Percentiles rank a stretch among this genome's conserved stretches.
Evolutionary conservation across 2,329 filamentous ascomycete species (phyloP).

Genomic region (Pyrenochaeta sp.): DNA sequence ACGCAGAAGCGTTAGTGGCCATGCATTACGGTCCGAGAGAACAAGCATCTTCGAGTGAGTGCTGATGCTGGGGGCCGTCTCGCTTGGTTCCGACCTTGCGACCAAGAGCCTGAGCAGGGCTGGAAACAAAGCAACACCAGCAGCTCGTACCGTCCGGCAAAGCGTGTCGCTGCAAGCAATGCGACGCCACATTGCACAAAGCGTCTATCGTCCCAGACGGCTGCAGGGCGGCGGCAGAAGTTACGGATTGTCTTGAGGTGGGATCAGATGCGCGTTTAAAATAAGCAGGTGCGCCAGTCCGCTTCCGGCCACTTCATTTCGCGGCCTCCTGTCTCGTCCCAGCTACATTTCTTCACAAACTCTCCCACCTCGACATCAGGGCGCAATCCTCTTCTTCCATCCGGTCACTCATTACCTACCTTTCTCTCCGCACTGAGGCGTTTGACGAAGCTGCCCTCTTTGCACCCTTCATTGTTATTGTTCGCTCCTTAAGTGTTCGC

Average conservation of each 20-base stretch:
- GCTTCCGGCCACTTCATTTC: constrained; percentile 41
- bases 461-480: constrained; percentile 49
- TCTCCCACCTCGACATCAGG: constrained; percentile 35
- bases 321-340: constrained; percentile 44
- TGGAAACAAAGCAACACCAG: constrained; percentile 8
- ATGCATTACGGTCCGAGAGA: no score
- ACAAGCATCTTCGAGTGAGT: no score
- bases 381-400: constrained; percentile 42
- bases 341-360: constrained; percentile 39
- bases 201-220: constrained; percentile 21
- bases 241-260: constrained; percentile 25
- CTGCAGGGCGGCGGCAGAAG: constrained; percentile 24
- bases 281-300: constrained; percentile 36
- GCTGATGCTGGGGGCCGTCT: no score
- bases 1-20: background rate
- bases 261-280: constrained; percentile 38
- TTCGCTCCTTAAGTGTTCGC: constrained; percentile 48
- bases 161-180: constrained; percentile 27
- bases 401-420: constrained; percentile 46
- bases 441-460: constrained; percentile 40
- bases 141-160: constrained; percentile 11
- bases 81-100: no score
- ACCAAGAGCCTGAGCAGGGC: no score
- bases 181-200: constrained; percentile 30
- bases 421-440: constrained; percentile 42